Base-by-base conservation (phyloP, 352 stramenopile genomes). In the Phytophthora citricola region DNA sequence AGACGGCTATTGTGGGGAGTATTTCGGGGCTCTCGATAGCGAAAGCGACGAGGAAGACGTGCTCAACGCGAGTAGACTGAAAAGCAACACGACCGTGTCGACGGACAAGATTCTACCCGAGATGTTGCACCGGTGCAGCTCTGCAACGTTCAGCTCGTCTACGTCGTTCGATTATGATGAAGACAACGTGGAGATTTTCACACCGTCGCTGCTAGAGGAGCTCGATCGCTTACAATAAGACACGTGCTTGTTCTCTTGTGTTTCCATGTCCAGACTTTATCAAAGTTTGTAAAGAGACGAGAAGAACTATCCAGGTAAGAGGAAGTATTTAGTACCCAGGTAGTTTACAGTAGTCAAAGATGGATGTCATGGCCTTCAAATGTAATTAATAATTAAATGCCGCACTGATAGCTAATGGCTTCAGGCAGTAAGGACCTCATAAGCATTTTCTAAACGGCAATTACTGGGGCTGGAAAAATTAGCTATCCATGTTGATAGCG, bases 201-300 rank as follows among this genome's bases (percentile, higher is more conserved):
- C 14, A 10, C 48, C 50, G 3, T 59, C 65, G 9, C 34, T 78
- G 0, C n/a, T 71, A 40, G 39, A 60, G 41, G 58, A 66, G 26
- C 64, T 79, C n/a, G 38, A 43, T 22, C 38, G n/a, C 1, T 20
- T 43, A n/a, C 38, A 43, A 43, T 43, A 43, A 43, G n/a, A 10
- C n/a, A 43, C 36, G 4, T 17, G 17, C 17, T 41, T 41, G 11
- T 1, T 41, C 36, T 26, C 24, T 26, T 26, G 24, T 26, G 24
- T 26, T 26, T 26, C 17, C 17, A 20, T 20, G 17, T 20, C 17
- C 17, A 20, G 17, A 20, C 17, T 20, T 20, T 20, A 20, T 20
- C 17, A 20, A 20, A 20, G 17, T 20, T 20, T 20, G 17, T 20
- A 20, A 20, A 20, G 17, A 20, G 17, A 20, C 17, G 17, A 20